phyloP scores from a whole-genome alignment of 768 basidiomycete genomes.

The Leccinum uliginosum region DNA sequence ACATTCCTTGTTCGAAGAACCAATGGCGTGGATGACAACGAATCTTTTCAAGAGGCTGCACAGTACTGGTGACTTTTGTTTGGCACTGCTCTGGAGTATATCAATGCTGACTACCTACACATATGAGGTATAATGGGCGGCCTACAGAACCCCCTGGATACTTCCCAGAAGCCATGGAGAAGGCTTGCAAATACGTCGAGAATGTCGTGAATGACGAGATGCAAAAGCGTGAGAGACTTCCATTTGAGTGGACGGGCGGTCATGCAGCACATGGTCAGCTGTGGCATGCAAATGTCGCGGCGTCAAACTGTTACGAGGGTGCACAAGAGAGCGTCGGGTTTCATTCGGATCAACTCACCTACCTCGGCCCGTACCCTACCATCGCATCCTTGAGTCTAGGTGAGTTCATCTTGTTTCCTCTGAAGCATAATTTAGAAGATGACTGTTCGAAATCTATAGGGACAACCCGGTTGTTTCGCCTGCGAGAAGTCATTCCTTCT shows the following conservation, averaged over 20 bases:
- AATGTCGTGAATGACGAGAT: conserved; percentile 68
- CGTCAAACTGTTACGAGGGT: conserved; percentile 83
- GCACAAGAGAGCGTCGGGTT: conserved; percentile 76
- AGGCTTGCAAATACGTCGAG: conserved; percentile 70
- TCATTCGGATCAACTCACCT: conserved; percentile 78
- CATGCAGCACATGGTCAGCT: conserved; percentile 19
- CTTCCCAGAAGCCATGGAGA: conserved; percentile 72
- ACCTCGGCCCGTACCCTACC: conserved; percentile 79
- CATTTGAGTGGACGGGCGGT: conserved; percentile 60
- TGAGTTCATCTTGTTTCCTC: conserved; percentile 23
- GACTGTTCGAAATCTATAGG: conserved; percentile 35
- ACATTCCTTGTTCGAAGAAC: conserved; percentile 65
- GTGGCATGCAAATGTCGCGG: conserved; percentile 84
- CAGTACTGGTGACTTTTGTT: conserved; percentile 56
- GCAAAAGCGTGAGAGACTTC: conserved; percentile 52
- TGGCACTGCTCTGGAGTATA: neutral
- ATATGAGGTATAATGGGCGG: conserved; percentile 74
- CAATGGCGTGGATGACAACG: conserved; percentile 40
- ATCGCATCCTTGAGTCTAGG: conserved; percentile 84
- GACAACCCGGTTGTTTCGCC: conserved; percentile 63
- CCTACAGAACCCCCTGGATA: conserved; percentile 47
- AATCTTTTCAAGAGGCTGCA: conserved; percentile 67
- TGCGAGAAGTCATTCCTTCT: conserved; percentile 72
- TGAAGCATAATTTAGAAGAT: neutral
- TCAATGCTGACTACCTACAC: conserved; percentile 6